phyloP scores from a whole-genome alignment of 2,329 filamentous ascomycete species.

The Ploettnerulaceae sp. region DNA sequence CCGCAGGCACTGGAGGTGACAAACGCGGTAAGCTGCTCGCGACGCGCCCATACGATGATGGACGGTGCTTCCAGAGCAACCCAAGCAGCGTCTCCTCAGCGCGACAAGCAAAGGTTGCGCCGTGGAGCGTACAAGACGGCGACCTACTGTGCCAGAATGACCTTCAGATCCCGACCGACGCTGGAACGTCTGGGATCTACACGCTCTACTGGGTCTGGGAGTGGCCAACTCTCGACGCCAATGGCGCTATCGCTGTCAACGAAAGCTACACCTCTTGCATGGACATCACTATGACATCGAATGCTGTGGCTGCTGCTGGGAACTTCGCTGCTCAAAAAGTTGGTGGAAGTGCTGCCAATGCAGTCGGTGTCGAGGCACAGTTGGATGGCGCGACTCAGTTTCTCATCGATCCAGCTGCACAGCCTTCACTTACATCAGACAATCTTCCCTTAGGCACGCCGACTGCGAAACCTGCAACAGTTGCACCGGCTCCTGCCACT shows the following conservation, averaged over 20 bases:
- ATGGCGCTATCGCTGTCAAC: conserved; percentile 43
- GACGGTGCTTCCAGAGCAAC: conserved; percentile 81
- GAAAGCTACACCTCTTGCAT: conserved; percentile 57
- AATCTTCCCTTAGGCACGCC: not conserved
- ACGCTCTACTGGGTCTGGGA: conserved; percentile 97
- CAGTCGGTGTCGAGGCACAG: conserved; percentile 16
- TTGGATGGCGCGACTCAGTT: conserved; percentile 32
- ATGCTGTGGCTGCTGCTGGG: conserved; percentile 6
- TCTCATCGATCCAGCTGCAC: conserved; percentile 20
- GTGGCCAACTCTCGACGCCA: conserved; percentile 62
- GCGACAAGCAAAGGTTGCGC: conserved; percentile 50
- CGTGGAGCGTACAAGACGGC: conserved; percentile 43
- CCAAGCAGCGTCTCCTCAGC: conserved; percentile 47
- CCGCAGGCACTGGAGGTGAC: conserved; percentile 76
- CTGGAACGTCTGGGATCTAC: conserved; percentile 59
- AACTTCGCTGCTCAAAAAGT: conserved; percentile 7
- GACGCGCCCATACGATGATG: conserved; percentile 81
- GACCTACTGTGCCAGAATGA: conserved; percentile 79
- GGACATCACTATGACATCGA: conserved; percentile 40
- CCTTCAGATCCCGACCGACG: conserved; percentile 65
- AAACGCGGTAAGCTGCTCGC: conserved; percentile 70
- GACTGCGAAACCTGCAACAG: not conserved
- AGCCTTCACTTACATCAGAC: conserved; percentile 8
- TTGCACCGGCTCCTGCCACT: not conserved
- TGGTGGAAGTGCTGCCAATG: conserved; percentile 5